Conservation (phyloP, 208 protist genomes). For the Leishmania gerbilli region DNA sequence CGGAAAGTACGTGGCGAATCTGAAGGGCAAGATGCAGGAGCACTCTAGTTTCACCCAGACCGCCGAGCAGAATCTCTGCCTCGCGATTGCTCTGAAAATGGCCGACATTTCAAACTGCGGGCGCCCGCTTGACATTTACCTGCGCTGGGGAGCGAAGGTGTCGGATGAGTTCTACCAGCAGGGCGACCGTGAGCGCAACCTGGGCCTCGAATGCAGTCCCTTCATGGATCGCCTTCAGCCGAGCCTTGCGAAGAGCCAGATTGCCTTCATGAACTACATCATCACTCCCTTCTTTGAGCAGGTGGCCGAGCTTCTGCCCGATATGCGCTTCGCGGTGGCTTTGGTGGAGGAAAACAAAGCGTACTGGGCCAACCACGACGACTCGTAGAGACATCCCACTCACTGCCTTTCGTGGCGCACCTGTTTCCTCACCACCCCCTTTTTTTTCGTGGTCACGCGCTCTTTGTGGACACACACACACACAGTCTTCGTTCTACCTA, state of each 20-base stretch:
- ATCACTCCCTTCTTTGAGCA: slow-evolving; percentile 91
- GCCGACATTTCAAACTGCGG: slow-evolving; percentile 96
- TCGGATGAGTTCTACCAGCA: slow-evolving; percentile 95
- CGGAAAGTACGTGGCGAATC: slow-evolving; percentile 74
- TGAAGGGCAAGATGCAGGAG: slow-evolving; percentile 74
- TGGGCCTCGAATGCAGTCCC: slow-evolving; percentile 89
- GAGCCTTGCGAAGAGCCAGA: slow-evolving; percentile 85
- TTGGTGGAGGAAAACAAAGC: slow-evolving; percentile 77
- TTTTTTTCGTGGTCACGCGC: slow-evolving; percentile 4
- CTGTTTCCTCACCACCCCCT: slow-evolving; percentile 10
- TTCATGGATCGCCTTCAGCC: slow-evolving; percentile 92
- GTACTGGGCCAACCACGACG: slow-evolving; percentile 79
- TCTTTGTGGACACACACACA: neutral
- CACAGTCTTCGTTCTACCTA: neutral
- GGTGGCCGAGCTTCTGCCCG: slow-evolving; percentile 78
- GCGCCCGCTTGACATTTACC: slow-evolving; percentile 83
- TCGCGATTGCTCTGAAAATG: slow-evolving; percentile 94
- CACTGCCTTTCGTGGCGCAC: slow-evolving; percentile 6
- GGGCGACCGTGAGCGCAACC: slow-evolving; percentile 90
- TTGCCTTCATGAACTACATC: slow-evolving; percentile 94
- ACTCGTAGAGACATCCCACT: slow-evolving; percentile 29
- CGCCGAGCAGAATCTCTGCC: slow-evolving; percentile 87
- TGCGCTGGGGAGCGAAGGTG: slow-evolving; percentile 90
- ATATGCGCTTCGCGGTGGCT: slow-evolving; percentile 83
- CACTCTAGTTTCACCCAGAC: slow-evolving; percentile 58